Conservation (phyloP, 2,329 filamentous ascomycete species). For the Thielaviopsis cerberus region DNA sequence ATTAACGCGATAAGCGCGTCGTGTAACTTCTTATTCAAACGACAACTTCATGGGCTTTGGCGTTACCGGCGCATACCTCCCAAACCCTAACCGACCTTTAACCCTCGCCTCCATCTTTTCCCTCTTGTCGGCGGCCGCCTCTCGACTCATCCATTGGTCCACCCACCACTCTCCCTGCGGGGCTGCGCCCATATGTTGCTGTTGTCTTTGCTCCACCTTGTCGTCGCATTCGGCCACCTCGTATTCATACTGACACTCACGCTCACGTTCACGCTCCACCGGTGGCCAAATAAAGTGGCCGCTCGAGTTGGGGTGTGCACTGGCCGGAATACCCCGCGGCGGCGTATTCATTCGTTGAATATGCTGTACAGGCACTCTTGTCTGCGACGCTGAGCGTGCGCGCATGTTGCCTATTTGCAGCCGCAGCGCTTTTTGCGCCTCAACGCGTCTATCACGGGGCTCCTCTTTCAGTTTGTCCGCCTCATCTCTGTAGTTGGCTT, state of each 20-base stretch:
- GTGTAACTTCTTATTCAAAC: background rate
- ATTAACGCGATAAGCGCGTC: too few species aligned
- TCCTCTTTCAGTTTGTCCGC: background rate
- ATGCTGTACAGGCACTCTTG: background rate
- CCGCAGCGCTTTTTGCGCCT: conserved; percentile 1
- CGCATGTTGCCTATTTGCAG: conserved; percentile 3
- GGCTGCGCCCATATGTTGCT: background rate
- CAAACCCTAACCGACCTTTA: background rate
- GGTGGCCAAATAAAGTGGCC: background rate
- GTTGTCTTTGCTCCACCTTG: too few species aligned
- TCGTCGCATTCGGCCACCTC: background rate
- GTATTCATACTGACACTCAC: too few species aligned
- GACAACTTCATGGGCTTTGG: background rate
- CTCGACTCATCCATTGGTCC: background rate
- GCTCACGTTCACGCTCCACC: background rate
- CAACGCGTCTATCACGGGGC: background rate
- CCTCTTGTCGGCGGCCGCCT: background rate
- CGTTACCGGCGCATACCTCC: background rate
- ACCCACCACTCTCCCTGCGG: background rate
- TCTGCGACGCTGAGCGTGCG: background rate
- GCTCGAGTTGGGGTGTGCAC: background rate
- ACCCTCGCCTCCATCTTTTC: background rate
- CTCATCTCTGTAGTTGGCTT: background rate
- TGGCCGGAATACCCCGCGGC: background rate
- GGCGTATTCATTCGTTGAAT: background rate